A percentile compares a stretch with the other conserved stretches of the same genome.
phyloP scores from a whole-genome alignment of 2,329 filamentous ascomycete genomes.

The Emmonsiellopsis sp. region DNA sequence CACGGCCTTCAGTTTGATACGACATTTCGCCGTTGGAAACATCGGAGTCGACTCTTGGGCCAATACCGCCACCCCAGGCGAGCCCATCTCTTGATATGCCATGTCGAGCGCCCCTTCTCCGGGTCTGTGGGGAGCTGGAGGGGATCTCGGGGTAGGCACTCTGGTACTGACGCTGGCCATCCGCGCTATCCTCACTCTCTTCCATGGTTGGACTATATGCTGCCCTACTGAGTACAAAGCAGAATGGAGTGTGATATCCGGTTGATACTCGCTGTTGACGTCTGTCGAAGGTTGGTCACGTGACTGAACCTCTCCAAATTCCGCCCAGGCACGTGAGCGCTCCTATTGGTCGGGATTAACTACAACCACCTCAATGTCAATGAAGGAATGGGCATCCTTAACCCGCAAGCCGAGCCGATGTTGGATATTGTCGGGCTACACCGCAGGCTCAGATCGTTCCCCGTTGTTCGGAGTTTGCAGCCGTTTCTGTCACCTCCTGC shows the following conservation, averaged over 20 bases:
- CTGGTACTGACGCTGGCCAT: neutral
- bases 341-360: no score
- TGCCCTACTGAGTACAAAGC: neutral
- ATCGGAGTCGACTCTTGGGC: neutral
- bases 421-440: no score
- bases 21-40: constrained; percentile 3
- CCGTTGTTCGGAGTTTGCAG: no score
- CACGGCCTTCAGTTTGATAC: constrained; percentile 2
- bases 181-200: neutral
- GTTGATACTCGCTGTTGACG: neutral
- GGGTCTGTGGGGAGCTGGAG: neutral
- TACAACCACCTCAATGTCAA: no score
- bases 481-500: no score
- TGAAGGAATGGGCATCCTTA: no score
- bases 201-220: neutral
- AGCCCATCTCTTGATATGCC: neutral
- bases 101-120: neutral
- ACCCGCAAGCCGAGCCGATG: no score
- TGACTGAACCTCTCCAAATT: no score
- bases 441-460: no score
- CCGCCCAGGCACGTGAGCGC: no score
- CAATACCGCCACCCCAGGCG: neutral
- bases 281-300: no score
- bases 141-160: neutral
- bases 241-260: neutral